A percentile compares a stretch with the other conserved stretches of the same genome.
phyloP scores from a whole-genome alignment of 164 flowering plant species.

The Umbilicus rupestris region DNA sequence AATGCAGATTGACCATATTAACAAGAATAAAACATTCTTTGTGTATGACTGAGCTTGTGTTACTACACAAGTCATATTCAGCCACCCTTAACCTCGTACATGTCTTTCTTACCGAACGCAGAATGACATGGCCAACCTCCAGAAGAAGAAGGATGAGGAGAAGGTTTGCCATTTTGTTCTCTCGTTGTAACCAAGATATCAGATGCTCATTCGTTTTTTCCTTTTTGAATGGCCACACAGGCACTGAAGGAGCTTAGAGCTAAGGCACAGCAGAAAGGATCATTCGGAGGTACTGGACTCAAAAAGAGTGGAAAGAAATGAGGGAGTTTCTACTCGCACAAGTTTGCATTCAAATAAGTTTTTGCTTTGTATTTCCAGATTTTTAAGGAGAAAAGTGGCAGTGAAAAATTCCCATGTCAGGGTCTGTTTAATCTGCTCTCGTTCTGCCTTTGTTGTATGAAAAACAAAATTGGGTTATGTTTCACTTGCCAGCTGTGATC shows the following conservation, averaged over 20 bases:
- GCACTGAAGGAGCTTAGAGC: slow-evolving; percentile 80
- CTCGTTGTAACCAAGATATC: neutral
- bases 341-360: neutral
- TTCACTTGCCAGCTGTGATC: neutral
- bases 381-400: neutral
- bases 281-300: slow-evolving; percentile 82
- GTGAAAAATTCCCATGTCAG: neutral
- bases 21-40: too few species aligned
- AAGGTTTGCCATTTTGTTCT: slow-evolving; percentile 36
- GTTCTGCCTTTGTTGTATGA: neutral
- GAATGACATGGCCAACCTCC: slow-evolving; percentile 60
- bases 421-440: neutral
- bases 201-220: neutral
- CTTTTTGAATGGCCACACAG: slow-evolving; percentile 24
- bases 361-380: neutral
- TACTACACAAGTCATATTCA: neutral
- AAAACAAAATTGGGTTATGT: neutral
- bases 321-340: slow-evolving; percentile 5
- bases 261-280: slow-evolving; percentile 79
- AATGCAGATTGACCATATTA: neutral
- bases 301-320: slow-evolving; percentile 97
- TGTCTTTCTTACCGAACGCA: slow-evolving; percentile 21
- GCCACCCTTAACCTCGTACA: neutral
- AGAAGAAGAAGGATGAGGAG: slow-evolving; percentile 92
- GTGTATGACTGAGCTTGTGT: neutral